Evolutionary conservation across 1,139 yeast genomes (phyloP), one percentile per base, ranked within the genome.

Genomic region (Candida frijolesensis): DNA sequence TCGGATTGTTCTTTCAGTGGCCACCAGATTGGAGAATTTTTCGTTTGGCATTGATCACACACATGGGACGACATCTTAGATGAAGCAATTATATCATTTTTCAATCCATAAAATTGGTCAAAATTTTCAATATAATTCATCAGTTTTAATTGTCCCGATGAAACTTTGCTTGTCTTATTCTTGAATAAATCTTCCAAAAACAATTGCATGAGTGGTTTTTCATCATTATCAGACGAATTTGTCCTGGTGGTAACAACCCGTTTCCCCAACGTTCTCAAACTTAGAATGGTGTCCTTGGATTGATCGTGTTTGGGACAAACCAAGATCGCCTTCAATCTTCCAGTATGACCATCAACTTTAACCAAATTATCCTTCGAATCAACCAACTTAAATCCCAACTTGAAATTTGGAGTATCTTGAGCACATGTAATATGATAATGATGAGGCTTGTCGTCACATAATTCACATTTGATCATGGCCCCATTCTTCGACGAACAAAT

Each of bases 341-440:
- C 85, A 18, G 53, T 52, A 1, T 54, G 51, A 3, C 63, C 66
- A 6, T 62, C 71, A 4, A 78, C 59, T 49, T 63, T 68, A 40
- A 66, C 63, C 11, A n/a, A 33, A 14, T 38, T 38, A n/a, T 29
- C 33, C 12, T 43, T 48, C 5, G 60, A 50, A 1, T 35, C 38
- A n/a, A 51, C 55, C 34, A 83, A 56, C 44, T 66, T 67, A 59
- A 83, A 83, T 2, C 85, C 83, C 15, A 82, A 55, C 43, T 65
- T 66, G 59, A 68, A 78, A 9, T 70, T 71, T 0, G 72, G 65
- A 2, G 75, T 62, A 54, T 76, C 80, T 54, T 79, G 81, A 2
- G 89, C 91, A 71, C 96, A 89, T 0, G 88, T 85, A 0, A 82
- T 73, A 65, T 89, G 96, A 50, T 72, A 72, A 4, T 59, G 53